These are phyloP conservation scores for Raphanus raphanistrum DNA, from an alignment of 345 rosid species.

Conservation along the genomic window DNA sequence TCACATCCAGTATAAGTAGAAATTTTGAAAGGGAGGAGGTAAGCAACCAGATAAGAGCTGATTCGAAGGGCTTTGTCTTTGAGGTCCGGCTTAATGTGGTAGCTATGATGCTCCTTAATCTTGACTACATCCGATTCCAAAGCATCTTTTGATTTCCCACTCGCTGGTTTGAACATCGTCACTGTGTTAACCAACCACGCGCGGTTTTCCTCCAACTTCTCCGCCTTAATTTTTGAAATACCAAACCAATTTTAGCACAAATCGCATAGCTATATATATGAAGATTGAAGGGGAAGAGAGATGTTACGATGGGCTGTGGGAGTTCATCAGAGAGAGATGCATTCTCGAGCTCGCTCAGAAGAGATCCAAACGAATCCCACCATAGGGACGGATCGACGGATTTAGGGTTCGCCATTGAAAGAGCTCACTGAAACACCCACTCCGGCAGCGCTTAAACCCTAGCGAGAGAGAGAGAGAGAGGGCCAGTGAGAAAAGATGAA, in stretches of 20 bases:
- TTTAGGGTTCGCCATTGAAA: slow-evolving; percentile 53
- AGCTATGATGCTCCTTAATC: slow-evolving; percentile 59
- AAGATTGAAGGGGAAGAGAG: slow-evolving; percentile 14
- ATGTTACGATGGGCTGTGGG: slow-evolving; percentile 52
- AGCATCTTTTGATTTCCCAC: slow-evolving; percentile 68
- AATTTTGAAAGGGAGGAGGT: too few species aligned
- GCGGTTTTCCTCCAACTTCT: slow-evolving; percentile 48
- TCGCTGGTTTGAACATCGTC: slow-evolving; percentile 49
- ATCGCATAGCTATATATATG: neutral
- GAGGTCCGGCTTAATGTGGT: slow-evolving; percentile 60
- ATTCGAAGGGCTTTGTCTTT: slow-evolving; percentile 67
- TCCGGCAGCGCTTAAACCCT: slow-evolving; percentile 49
- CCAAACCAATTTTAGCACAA: neutral
- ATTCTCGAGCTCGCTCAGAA: slow-evolving; percentile 68
- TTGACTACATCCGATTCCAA: slow-evolving; percentile 57
- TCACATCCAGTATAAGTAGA: too few species aligned
- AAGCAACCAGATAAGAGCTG: slow-evolving; percentile 60
- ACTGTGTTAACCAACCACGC: neutral
- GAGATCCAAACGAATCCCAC: slow-evolving; percentile 78
- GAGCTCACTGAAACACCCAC: slow-evolving; percentile 8
- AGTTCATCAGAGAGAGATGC: slow-evolving; percentile 58
- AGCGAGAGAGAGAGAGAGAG: neutral
- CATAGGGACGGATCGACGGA: slow-evolving; percentile 68
- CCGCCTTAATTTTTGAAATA: slow-evolving; percentile 48
- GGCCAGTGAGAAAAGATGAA: neutral